Base-by-base conservation (phyloP, 805 yeast species). In the Schizosaccharomyces cryophilus region DNA sequence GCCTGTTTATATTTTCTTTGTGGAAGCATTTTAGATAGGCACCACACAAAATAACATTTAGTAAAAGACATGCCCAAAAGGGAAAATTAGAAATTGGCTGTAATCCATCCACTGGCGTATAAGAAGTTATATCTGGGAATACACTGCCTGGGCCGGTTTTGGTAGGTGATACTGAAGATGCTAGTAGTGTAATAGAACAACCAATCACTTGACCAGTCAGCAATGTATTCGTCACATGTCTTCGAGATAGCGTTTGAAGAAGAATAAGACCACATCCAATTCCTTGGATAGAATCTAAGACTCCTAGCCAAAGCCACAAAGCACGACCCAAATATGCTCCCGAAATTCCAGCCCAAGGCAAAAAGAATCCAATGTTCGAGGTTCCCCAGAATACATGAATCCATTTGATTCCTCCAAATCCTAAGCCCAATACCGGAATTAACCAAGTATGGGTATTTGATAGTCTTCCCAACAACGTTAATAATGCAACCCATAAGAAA, bases 241-340 rank as follows among this genome's bases (percentile, higher is more conserved):
- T 42, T 40, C 60, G 21, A 19, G 60, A 31, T 7, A 59, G 29
- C 31, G 60, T 59, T 42, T 59, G 60, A n/a, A 59, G 60, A 17
- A 59, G 38, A 24, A 59, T 38, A 5, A 59, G 42, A 26, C 60
- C 60, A 29, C 24, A n/a, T 2, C 60, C 60, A 38, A 59, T 42
- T 17, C 54, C 54, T 29, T 59, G 60, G 19, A 59, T 26, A 19
- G 60, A 19, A 59, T 59, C 60, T 3, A 59, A 51, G 6, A 59
- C 30, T 21, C 55, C 60, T 11, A 59, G 31, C 60, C 60, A 59
- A 29, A 59, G 47, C 60, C 60, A 59, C 4, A 59, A 24, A 6
- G 54, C 48, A 26, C 60, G 60, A 3, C 60, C 29, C 11, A 59
- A 7, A 59, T 59, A 59, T 30, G 61, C 54, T 24, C 61, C 61